These are phyloP conservation scores for Malus asiatica DNA, from an alignment of 306 rosid species.

Conservation along the genomic window DNA sequence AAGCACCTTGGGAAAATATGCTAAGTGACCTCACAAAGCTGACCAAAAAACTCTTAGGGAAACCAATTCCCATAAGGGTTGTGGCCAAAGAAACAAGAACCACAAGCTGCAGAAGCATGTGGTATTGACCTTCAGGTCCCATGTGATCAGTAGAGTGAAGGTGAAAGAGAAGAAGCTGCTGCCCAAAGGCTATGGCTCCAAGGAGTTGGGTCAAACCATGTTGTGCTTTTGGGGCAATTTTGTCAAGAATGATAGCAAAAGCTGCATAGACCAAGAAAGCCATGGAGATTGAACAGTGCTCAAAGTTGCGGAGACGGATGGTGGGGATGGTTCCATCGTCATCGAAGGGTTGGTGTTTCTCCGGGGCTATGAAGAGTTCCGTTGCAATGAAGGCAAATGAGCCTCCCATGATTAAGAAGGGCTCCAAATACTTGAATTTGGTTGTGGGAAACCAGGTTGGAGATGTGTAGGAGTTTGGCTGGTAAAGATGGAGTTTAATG, in stretches of 20 bases:
- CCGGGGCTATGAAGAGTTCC: slow-evolving; percentile 74
- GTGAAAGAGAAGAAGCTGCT: slow-evolving; percentile 65
- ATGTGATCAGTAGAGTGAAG: slow-evolving; percentile 72
- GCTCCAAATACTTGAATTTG: slow-evolving; percentile 51
- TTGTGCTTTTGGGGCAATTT: neutral
- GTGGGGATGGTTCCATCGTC: slow-evolving; percentile 70
- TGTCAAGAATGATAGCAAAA: slow-evolving; percentile 46
- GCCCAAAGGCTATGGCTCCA: slow-evolving; percentile 54
- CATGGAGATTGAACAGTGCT: slow-evolving; percentile 65
- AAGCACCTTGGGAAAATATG: slow-evolving; percentile 58
- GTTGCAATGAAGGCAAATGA: slow-evolving; percentile 44
- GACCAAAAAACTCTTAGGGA: slow-evolving; percentile 40
- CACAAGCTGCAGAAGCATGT: slow-evolving; percentile 47
- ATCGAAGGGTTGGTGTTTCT: slow-evolving; percentile 63
- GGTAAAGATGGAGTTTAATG: slow-evolving; percentile 47
- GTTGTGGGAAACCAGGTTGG: slow-evolving; percentile 65
- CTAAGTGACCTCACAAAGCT: slow-evolving; percentile 58
- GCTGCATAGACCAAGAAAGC: slow-evolving; percentile 48
- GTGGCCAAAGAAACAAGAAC: slow-evolving; percentile 37
- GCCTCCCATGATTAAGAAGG: slow-evolving; percentile 40
- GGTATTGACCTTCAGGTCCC: slow-evolving; percentile 86
- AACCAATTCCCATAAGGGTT: slow-evolving; percentile 46
- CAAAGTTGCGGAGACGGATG: slow-evolving; percentile 77
- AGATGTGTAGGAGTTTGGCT: slow-evolving; percentile 35
- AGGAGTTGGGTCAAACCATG: slow-evolving; percentile 43